Conservation (phyloP, 176 grass and related monocot genomes). For the Triticum dicoccoides region DNA sequence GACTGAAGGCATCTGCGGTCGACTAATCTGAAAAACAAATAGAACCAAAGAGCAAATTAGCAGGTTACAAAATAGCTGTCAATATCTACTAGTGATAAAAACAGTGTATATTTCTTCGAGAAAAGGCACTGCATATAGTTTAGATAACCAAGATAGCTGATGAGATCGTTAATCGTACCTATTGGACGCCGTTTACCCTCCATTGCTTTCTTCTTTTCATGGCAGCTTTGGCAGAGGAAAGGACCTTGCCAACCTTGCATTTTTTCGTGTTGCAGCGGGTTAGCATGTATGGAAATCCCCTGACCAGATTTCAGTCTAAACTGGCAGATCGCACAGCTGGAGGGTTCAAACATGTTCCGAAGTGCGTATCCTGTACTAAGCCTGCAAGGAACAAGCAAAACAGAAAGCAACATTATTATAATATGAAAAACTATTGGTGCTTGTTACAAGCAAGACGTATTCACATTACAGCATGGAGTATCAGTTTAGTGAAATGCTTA, state of each 20-base stretch:
- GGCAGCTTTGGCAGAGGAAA: constrained; percentile 78
- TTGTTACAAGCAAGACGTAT: not conserved
- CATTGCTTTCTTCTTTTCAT: constrained; percentile 91
- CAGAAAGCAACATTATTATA: not conserved
- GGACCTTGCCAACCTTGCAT: constrained; percentile 80
- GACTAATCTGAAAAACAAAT: constrained; percentile 31
- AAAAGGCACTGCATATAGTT: not conserved
- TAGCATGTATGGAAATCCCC: constrained; percentile 68
- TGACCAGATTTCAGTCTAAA: constrained; percentile 53
- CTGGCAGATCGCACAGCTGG: constrained; percentile 80
- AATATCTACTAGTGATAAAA: not conserved
- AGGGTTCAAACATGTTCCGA: constrained; percentile 70
- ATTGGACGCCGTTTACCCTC: constrained; percentile 61
- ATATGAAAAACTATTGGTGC: not conserved
- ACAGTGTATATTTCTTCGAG: not conserved
- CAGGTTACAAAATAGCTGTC: not conserved
- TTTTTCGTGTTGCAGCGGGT: constrained; percentile 57
- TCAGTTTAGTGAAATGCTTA: not conserved
- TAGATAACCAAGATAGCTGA: constrained; percentile 17
- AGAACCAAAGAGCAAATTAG: constrained; percentile 27
- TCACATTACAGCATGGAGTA: not conserved
- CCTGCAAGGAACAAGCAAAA: constrained; percentile 33
- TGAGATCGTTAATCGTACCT: constrained; percentile 33
- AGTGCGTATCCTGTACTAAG: constrained; percentile 70
- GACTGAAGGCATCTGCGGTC: constrained; percentile 16